Evolutionary conservation across 257 asterid genomes (phyloP).

Genomic region (Verbascum thapsus): DNA sequence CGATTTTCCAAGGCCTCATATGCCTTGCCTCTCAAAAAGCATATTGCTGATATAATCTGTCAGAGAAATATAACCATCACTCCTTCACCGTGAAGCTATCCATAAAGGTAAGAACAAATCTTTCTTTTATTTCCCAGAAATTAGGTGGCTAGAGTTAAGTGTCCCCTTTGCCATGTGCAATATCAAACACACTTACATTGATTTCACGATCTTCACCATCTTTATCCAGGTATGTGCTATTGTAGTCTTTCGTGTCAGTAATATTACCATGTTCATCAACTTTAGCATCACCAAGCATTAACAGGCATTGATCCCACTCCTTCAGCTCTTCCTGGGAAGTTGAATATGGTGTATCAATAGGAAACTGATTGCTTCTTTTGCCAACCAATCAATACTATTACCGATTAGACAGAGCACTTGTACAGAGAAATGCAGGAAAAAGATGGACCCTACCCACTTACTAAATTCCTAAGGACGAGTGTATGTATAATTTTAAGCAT

Average conservation of each 20-base stretch:
- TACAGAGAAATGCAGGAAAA: constrained; percentile 6
- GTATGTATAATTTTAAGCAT: not conserved
- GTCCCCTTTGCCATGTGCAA: constrained; percentile 21
- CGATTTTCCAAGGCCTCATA: constrained; percentile 95
- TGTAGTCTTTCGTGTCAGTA: constrained; percentile 74
- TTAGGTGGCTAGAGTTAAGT: constrained; percentile 27
- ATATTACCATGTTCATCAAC: constrained; percentile 94
- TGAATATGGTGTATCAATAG: not conserved
- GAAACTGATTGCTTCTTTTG: not conserved
- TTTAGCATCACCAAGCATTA: constrained; percentile 93
- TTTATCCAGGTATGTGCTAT: constrained; percentile 81
- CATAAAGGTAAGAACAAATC: constrained; percentile 12
- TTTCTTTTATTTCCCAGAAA: not conserved
- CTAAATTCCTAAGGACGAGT: not conserved
- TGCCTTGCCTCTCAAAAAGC: constrained; percentile 97
- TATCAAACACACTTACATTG: constrained; percentile 61
- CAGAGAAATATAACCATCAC: constrained; percentile 36
- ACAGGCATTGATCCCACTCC: constrained; percentile 97
- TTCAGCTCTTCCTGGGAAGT: constrained; percentile 75
- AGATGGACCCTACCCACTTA: constrained; percentile 16
- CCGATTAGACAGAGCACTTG: constrained; percentile 7
- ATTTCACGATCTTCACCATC: constrained; percentile 98
- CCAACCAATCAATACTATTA: constrained; percentile 15
- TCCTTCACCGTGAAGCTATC: constrained; percentile 25
- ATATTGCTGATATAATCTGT: constrained; percentile 90